A percentile compares a stretch with the other conserved stretches of the same genome.
Evolutionary conservation across 805 yeast genomes (phyloP).

Genomic region (Wickerhamiella vanderwaltii): DNA sequence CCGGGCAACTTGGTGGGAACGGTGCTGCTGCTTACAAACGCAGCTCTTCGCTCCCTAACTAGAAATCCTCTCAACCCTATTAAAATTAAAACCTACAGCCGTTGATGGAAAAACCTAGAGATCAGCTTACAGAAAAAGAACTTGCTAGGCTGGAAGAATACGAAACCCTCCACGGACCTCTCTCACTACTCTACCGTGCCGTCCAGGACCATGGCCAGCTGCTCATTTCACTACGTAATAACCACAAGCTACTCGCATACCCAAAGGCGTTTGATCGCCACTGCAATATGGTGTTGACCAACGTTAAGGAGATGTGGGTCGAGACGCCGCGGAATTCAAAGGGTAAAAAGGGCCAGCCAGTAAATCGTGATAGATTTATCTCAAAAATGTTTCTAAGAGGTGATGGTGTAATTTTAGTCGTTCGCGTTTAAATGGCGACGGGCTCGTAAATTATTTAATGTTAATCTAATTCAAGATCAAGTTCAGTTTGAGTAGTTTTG

Average conservation of each 20-base stretch:
- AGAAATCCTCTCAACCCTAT: too few species aligned
- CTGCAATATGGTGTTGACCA: conserved; percentile 82
- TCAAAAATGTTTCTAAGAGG: conserved; percentile 89
- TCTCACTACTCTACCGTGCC: conserved; percentile 76
- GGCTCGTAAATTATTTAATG: too few species aligned
- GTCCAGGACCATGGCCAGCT: conserved; percentile 64
- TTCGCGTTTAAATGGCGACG: conserved; percentile 22
- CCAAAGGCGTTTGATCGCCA: conserved; percentile 95
- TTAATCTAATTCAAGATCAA: conserved; percentile 18
- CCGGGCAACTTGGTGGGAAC: too few species aligned
- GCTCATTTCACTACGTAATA: conserved; percentile 79
- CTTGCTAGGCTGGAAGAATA: conserved; percentile 74
- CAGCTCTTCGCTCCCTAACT: too few species aligned
- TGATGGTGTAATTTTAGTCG: conserved; percentile 80
- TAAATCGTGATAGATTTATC: conserved; percentile 64
- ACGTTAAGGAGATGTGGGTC: conserved; percentile 78
- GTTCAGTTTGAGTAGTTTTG: conserved; percentile 11
- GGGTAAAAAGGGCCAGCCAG: conserved; percentile 59
- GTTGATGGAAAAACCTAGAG: conserved; percentile 62
- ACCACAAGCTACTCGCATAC: conserved; percentile 79
- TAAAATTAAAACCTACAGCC: too few species aligned
- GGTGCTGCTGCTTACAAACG: too few species aligned
- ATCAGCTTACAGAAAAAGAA: conserved; percentile 71
- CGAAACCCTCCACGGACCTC: conserved; percentile 83
- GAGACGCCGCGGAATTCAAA: conserved; percentile 48